Base-by-base conservation (phyloP, 768 basidiomycete species). In the Amanita subjunquillea region DNA sequence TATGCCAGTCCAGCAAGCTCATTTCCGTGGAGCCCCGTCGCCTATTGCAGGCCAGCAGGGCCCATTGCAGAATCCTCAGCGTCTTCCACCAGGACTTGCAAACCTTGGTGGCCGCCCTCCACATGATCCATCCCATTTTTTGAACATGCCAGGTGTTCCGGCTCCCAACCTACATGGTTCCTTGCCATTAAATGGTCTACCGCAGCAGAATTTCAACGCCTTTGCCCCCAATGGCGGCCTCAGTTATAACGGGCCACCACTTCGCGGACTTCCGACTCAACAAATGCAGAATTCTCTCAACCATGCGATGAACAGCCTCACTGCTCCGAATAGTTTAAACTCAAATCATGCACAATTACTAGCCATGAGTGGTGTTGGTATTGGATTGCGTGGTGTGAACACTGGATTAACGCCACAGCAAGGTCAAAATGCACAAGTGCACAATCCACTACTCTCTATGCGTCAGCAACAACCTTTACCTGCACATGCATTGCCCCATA, bases 101-200 rank as follows among this genome's bases (percentile, higher is more conserved):
- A 89, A 89, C 60, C 76, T 91, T 17, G 89, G 88, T 27, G 87
- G 79, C 40, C 81, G 88, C 6, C 87, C 87, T 22, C 87, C 87
- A 2, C 87, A 88, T 57, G 88, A 90, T 48, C 79, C 85, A 20
- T 73, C 75, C 7, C 87, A 86, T 58, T 83, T 82, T 59, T 60
- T 78, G 25, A 75, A 79, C 27, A 67, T 80, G 60, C 67, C 72
- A 48, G 71, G 71, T 17, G 63, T 73, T 53, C 67, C 70, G 22
- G 68, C 75, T 38, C 71, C 70, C 17, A 69, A 70, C 4, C 60
- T 79, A 37, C 79, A 78, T 56, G 65, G 68, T 43, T 63, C 67
- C 25, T 56, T 80, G 17, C 79, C 77, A 54, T 65, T 67, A 45
- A 79, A 73, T 57, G 70, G 66, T 3, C 77, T 73, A 43, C 68